A percentile compares a stretch with the other conserved stretches of the same genome.
Evolutionary conservation across 2,329 filamentous ascomycete genomes (phyloP).

Genomic region (Mycosphaerelloides madeirae): DNA sequence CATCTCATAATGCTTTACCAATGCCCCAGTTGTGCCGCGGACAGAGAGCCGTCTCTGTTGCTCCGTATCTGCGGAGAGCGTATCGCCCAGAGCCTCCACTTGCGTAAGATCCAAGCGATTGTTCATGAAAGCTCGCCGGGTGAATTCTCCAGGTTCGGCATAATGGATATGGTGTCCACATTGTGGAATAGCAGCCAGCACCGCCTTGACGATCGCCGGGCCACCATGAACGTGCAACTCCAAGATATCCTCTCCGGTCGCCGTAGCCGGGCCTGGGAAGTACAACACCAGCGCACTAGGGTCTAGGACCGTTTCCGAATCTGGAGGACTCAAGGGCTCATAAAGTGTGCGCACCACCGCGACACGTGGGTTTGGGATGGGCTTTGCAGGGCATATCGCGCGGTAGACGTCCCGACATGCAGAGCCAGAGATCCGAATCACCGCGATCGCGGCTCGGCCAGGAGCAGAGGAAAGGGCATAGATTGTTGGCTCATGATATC

Average conservation of each 20-base stretch:
- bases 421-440: conserved; percentile 80
- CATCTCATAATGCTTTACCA: conserved; percentile 71
- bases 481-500: conserved; percentile 56
- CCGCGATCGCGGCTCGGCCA: conserved; percentile 83
- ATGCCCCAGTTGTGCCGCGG: conserved; percentile 60
- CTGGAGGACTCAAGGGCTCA: conserved; percentile 45
- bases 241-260: conserved; percentile 87
- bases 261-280: conserved; percentile 75
- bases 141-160: conserved; percentile 94
- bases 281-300: conserved; percentile 74
- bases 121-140: conserved; percentile 84
- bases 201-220: conserved; percentile 78
- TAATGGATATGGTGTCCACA: conserved; percentile 53
- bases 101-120: conserved; percentile 80
- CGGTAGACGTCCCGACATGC: conserved; percentile 66
- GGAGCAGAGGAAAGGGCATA: conserved; percentile 86
- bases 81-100: conserved; percentile 61
- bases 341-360: conserved; percentile 73
- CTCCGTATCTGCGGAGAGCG: conserved; percentile 68
- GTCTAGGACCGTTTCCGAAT: conserved; percentile 57
- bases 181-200: conserved; percentile 64
- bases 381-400: conserved; percentile 53
- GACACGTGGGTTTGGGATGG: conserved; percentile 54
- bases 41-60: conserved; percentile 86
- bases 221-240: conserved; percentile 96